These are phyloP conservation scores for Kodamaea kakaduensis DNA, from an alignment of 805 yeast species.

Conservation along the genomic window DNA sequence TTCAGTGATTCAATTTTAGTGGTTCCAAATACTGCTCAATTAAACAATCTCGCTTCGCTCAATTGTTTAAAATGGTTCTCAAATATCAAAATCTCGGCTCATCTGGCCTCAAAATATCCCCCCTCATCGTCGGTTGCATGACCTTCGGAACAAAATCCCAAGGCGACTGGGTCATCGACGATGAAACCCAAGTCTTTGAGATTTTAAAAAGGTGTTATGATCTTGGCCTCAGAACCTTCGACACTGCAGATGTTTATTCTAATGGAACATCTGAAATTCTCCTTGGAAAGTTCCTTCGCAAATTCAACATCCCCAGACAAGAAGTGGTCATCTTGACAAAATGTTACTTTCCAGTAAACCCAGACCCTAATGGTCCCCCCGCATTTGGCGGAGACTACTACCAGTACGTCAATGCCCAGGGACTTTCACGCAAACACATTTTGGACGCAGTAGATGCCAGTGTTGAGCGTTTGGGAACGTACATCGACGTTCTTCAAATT, in stretches of 20 bases:
- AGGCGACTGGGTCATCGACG: constrained; percentile 44
- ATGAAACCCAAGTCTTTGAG: constrained; percentile 41
- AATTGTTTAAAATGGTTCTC: constrained; percentile 5
- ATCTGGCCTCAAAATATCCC: constrained; percentile 48
- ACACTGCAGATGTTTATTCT: constrained; percentile 48
- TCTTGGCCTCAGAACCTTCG: constrained; percentile 44
- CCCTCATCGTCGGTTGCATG: constrained; percentile 54
- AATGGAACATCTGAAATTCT: constrained; percentile 47
- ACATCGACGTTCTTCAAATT: constrained; percentile 53
- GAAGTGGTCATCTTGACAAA: constrained; percentile 56
- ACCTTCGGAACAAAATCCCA: constrained; percentile 43
- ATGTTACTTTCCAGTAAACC: constrained; percentile 15
- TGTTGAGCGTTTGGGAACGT: constrained; percentile 47
- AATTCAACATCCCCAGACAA: constrained; percentile 49
- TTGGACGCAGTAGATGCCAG: constrained; percentile 41
- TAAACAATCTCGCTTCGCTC: too few species aligned
- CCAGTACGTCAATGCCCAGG: constrained; percentile 28
- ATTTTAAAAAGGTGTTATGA: constrained; percentile 45
- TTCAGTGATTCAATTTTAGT: too few species aligned
- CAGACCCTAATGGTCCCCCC: constrained; percentile 6
- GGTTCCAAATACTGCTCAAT: too few species aligned
- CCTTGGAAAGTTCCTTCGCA: constrained; percentile 51
- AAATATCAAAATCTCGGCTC: constrained; percentile 27
- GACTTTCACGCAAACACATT: constrained; percentile 45
- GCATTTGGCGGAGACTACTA: constrained; percentile 1